Evolutionary conservation across 1,139 yeast species (phyloP).

Genomic region (Suhomyces bolitotheri): DNA sequence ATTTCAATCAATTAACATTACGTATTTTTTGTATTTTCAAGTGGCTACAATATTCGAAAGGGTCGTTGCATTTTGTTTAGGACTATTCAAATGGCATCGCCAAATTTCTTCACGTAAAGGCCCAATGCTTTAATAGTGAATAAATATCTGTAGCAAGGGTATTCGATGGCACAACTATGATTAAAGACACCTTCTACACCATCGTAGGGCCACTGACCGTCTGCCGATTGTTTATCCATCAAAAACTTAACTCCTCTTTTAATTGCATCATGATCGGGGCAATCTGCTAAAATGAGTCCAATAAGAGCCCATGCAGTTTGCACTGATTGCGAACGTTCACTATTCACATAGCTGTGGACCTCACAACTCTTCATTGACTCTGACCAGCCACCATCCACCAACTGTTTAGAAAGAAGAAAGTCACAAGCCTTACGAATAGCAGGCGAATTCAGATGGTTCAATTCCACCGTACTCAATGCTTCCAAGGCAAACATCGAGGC

Average conservation of each 20-base stretch:
- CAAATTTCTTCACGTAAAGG: conserved; percentile 51
- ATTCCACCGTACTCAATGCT: conserved; percentile 74
- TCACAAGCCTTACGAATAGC: conserved; percentile 79
- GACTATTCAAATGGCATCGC: conserved; percentile 17
- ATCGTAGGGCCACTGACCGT: conserved; percentile 88
- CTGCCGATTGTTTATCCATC: conserved; percentile 63
- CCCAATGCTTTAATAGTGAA: conserved; percentile 95
- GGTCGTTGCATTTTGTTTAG: too few relatives aligned
- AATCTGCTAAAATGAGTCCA: conserved; percentile 76
- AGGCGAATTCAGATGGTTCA: conserved; percentile 59
- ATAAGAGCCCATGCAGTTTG: conserved; percentile 94
- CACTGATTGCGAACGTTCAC: conserved; percentile 66
- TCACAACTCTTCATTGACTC: conserved; percentile 86
- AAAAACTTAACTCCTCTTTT: conserved; percentile 63
- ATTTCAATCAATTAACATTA: too few relatives aligned
- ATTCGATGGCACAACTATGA: conserved; percentile 88
- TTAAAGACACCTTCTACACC: conserved; percentile 95
- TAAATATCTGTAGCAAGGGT: conserved; percentile 87
- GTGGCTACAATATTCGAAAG: too few relatives aligned
- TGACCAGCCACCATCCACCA: conserved; percentile 96
- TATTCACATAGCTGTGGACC: conserved; percentile 69
- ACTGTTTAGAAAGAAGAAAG: conserved; percentile 72
- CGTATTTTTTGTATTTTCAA: too few relatives aligned
- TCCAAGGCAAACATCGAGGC: conserved; percentile 98
- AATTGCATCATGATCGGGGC: conserved; percentile 69